A percentile compares a stretch with the other conserved stretches of the same genome.
phyloP scores from a whole-genome alignment of 75 land plant species.

The Azolla pinnata region DNA sequence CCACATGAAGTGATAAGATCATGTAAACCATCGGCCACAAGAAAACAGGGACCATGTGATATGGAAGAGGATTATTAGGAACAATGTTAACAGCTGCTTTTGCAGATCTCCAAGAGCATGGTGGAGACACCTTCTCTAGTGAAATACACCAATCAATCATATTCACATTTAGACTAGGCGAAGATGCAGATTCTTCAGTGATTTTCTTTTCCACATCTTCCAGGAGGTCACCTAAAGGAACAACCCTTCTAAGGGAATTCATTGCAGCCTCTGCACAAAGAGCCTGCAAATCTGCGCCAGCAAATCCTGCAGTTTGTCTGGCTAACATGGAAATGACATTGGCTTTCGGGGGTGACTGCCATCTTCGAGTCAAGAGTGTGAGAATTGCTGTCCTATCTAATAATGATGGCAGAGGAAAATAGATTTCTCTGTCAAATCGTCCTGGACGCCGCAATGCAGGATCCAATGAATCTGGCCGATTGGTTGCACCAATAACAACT shows the following conservation, averaged over 20 bases:
- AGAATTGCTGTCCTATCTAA: slow-evolving; percentile 73
- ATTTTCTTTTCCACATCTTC: slow-evolving; percentile 33
- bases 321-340: slow-evolving; percentile 58
- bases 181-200: slow-evolving; percentile 20
- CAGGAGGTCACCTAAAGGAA: slow-evolving; percentile 48
- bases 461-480: slow-evolving; percentile 94
- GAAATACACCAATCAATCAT: slow-evolving; percentile 85
- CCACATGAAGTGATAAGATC: slow-evolving; percentile 51
- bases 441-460: slow-evolving; percentile 94
- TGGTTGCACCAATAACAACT: slow-evolving; percentile 91
- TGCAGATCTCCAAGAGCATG: slow-evolving; percentile 81
- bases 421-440: slow-evolving; percentile 92
- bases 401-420: slow-evolving; percentile 82
- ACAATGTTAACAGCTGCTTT: slow-evolving; percentile 59
- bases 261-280: slow-evolving; percentile 90
- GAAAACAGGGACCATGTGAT: slow-evolving; percentile 53
- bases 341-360: slow-evolving; percentile 57
- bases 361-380: slow-evolving; percentile 62
- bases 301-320: slow-evolving; percentile 65
- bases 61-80: slow-evolving; percentile 42
- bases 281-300: slow-evolving; percentile 97
- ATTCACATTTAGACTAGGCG: slow-evolving; percentile 62
- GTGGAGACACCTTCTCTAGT: slow-evolving; percentile 59
- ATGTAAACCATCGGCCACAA: slow-evolving; percentile 48
- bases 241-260: slow-evolving; percentile 60